Evolutionary conservation across 805 yeast species (phyloP).

Genomic region (Zygosaccharomyces siamensis): DNA sequence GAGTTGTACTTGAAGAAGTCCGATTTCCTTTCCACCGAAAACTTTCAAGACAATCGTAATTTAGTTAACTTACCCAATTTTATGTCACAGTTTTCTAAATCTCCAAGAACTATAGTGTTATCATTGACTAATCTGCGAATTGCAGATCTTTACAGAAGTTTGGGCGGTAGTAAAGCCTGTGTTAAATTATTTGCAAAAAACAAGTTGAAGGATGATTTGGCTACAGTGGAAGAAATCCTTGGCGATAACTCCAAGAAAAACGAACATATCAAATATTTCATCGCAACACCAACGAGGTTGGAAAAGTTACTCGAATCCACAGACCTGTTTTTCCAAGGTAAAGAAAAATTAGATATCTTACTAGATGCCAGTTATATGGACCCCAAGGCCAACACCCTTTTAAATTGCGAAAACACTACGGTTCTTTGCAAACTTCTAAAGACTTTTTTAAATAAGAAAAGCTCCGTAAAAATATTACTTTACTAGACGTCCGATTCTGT

Average conservation of each 20-base stretch:
- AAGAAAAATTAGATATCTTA: constrained; percentile 34
- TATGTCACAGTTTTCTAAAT: constrained; percentile 46
- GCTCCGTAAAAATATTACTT: constrained; percentile 33
- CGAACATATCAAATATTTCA: constrained; percentile 24
- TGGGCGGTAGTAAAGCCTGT: constrained; percentile 49
- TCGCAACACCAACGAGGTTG: constrained; percentile 33
- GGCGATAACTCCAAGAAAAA: constrained; percentile 14
- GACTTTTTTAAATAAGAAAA: constrained; percentile 28
- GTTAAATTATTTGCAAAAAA: constrained; percentile 73
- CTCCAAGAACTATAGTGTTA: constrained; percentile 42
- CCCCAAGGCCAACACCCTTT: constrained; percentile 27
- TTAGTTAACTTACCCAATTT: constrained; percentile 54
- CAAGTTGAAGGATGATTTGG: constrained; percentile 57
- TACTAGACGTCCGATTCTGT: constrained; percentile 16
- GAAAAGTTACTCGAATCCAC: constrained; percentile 26
- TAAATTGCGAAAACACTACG: constrained; percentile 27
- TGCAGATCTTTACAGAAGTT: constrained; percentile 73
- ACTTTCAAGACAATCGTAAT: constrained; percentile 48
- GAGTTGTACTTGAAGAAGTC: constrained; percentile 56
- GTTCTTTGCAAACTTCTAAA: constrained; percentile 27
- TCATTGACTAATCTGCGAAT: constrained; percentile 82
- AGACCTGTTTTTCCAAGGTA: constrained; percentile 31
- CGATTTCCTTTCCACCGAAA: constrained; percentile 58
- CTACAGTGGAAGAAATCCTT: constrained; percentile 22
- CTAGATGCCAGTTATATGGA: constrained; percentile 35